Percentiles rank a stretch among this genome's conserved stretches.
Conservation (phyloP, 1,284 basidiomycete species). For the Trichosporon coremiiforme region DNA sequence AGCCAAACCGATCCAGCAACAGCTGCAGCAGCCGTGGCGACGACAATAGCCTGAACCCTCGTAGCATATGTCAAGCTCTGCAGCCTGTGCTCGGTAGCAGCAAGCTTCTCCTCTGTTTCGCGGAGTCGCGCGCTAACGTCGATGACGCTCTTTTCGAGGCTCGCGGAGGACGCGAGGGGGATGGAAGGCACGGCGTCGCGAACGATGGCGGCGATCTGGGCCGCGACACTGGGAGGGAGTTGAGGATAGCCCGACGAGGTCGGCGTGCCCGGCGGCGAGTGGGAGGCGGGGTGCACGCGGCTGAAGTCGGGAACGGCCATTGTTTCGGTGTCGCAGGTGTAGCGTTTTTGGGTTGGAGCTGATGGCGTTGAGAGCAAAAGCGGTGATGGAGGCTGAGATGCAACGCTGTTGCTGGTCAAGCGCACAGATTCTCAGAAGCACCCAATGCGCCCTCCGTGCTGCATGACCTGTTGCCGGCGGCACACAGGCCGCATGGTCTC, state of each 20-base stretch:
- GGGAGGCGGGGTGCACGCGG: background rate
- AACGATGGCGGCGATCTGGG: slow-evolving; percentile 4
- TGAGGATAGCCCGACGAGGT: background rate
- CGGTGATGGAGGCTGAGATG: no score
- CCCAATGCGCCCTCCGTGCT: no score
- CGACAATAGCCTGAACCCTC: background rate
- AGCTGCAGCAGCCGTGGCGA: background rate
- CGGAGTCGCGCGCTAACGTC: background rate
- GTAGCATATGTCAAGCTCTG: background rate
- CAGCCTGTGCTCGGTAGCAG: background rate
- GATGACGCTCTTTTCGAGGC: background rate
- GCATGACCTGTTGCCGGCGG: no score
- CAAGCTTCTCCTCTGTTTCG: background rate
- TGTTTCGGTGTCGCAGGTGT: background rate
- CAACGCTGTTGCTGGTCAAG: no score
- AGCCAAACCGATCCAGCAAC: background rate
- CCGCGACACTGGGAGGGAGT: background rate
- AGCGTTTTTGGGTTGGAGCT: background rate
- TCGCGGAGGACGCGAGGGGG: background rate
- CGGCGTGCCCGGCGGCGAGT: background rate
- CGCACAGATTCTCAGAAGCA: no score
- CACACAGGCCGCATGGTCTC: no score
- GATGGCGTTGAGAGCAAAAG: no score
- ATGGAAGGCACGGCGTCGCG: background rate
- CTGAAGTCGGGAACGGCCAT: background rate